phyloP scores from a whole-genome alignment of 257 asterid genomes.

The Solanum peruvianum region DNA sequence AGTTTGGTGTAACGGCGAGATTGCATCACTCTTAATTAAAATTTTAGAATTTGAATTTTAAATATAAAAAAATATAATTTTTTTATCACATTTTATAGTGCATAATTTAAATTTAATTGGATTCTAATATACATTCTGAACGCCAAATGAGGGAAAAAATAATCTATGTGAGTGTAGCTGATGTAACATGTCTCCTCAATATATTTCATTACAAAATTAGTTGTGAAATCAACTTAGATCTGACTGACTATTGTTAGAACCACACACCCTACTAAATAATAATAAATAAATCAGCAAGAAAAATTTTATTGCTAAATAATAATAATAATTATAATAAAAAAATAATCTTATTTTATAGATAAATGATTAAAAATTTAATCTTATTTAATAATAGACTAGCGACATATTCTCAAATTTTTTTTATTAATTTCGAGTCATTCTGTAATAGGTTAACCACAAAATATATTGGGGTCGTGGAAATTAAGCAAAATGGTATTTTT shows the following conservation, averaged over 20 bases:
- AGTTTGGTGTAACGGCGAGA: no score
- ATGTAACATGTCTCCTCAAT: constrained; percentile 32
- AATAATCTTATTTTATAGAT: background rate
- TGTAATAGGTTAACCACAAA: background rate
- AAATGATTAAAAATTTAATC: background rate
- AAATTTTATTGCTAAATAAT: background rate
- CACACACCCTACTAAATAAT: background rate
- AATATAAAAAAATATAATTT: no score
- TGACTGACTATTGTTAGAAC: constrained; percentile 15
- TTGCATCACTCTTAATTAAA: fast-evolving
- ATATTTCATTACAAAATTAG: background rate
- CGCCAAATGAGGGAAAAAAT: no score
- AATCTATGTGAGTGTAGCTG: background rate
- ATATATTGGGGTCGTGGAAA: background rate
- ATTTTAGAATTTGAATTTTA: fast-evolving
- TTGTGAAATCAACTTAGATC: constrained; percentile 6
- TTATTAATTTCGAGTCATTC: background rate
- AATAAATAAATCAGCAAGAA: background rate
- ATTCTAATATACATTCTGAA: no score
- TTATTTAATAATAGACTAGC: background rate
- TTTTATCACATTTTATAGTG: no score
- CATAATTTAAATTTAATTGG: no score
- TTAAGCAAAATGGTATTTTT: background rate
- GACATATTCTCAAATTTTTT: background rate
- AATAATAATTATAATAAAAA: no score